phyloP scores from a whole-genome alignment of 2,329 filamentous ascomycete genomes.

The Xylariaceae sp. region DNA sequence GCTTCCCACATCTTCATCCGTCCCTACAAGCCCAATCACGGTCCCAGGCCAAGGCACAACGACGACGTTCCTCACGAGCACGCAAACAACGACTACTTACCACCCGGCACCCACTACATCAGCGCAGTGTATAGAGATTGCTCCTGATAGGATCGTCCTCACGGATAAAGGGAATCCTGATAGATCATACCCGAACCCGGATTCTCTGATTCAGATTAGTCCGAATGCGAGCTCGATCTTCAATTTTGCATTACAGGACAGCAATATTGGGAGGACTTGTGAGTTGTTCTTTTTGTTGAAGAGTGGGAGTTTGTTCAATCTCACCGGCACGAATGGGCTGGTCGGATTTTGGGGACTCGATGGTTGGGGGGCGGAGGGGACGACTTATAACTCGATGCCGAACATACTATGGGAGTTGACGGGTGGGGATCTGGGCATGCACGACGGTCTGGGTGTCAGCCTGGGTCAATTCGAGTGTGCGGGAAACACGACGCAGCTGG shows the following conservation, averaged over 20 bases:
- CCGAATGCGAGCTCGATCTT: constrained; percentile 55
- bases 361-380: constrained; percentile 11
- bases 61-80: constrained; percentile 32
- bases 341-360: constrained; percentile 21
- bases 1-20: background rate
- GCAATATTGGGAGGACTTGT: constrained; percentile 55
- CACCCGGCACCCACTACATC: constrained; percentile 5
- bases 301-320: constrained; percentile 5
- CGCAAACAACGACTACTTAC: constrained; percentile 7
- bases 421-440: constrained; percentile 6
- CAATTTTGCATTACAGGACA: constrained; percentile 62
- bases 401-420: constrained; percentile 14
- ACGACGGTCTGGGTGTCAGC: constrained; percentile 5
- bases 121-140: constrained; percentile 6
- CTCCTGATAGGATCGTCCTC: constrained; percentile 43
- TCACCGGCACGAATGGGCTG: constrained; percentile 17
- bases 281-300: constrained; percentile 51
- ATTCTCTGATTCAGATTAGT: constrained; percentile 49
- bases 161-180: constrained; percentile 52
- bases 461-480: constrained; percentile 23
- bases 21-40: background rate
- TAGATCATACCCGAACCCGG: constrained; percentile 33
- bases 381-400: constrained; percentile 20
- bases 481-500: constrained; percentile 7
- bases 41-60: background rate